Conservation (phyloP, 108 stramenopile species). For the Mayamaea pseudoterrestris region DNA sequence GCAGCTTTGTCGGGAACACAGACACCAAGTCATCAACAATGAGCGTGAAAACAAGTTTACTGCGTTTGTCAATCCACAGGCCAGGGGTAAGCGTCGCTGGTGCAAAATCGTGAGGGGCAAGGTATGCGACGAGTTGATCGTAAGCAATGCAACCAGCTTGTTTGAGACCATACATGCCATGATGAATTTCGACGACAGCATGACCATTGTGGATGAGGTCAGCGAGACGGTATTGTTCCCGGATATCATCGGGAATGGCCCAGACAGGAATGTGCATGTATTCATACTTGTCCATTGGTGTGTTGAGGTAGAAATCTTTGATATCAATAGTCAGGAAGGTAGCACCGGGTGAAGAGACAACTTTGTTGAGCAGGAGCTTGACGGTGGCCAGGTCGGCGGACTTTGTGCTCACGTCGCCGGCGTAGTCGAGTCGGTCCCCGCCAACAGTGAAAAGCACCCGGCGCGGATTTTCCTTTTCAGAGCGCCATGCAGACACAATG, state of each 20-base stretch:
- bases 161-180: slow-evolving; percentile 37
- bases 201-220: slow-evolving; percentile 6
- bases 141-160: background rate
- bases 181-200: slow-evolving; percentile 14
- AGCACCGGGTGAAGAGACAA: slow-evolving; percentile 18
- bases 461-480: slow-evolving; percentile 19
- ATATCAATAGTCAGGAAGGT: slow-evolving; percentile 16
- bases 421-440: slow-evolving; percentile 22
- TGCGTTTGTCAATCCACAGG: background rate
- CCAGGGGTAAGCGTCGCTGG: background rate
- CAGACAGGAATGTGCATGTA: slow-evolving; percentile 23
- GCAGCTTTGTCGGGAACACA: too few relatives aligned
- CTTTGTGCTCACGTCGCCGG: slow-evolving; percentile 13
- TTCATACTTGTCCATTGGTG: slow-evolving; percentile 17
- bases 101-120: background rate
- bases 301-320: slow-evolving; percentile 29
- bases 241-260: slow-evolving; percentile 15
- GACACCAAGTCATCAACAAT: too few relatives aligned
- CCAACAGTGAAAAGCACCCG: slow-evolving; percentile 21
- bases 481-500: slow-evolving; percentile 11
- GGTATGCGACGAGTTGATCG: background rate
- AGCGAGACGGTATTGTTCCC: slow-evolving; percentile 22
- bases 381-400: slow-evolving; percentile 23
- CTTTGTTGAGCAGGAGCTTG: slow-evolving; percentile 36
- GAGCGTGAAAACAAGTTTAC: background rate